Base-by-base conservation (phyloP, 306 rosid genomes). In the Casuarina cunninghamiana region DNA sequence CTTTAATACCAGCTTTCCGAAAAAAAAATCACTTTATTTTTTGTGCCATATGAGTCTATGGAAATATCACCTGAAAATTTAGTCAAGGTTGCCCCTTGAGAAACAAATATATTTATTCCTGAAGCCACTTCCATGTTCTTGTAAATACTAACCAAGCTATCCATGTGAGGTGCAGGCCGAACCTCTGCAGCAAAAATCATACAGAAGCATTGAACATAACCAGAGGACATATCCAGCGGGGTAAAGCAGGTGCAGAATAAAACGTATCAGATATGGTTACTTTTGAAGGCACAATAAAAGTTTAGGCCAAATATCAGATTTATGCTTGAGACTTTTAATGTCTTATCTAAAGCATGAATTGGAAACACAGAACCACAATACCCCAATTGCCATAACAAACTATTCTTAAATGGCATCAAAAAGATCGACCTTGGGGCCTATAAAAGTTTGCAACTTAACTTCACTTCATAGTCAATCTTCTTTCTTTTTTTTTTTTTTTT, bases 161-260 rank as follows among this genome's bases (percentile, higher is more conserved):
- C 97, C 90, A 93, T 93, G 73, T 93, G 97, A 63, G 93, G 97
- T 82, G 90, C 96, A 62, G 96, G 93, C 1, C 97, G 94, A 86
- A 95, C 80, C 93, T 93, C 99, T 93, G 70, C 72, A 69, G 8
- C 8, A 10, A 74, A 51, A 62, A 21, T 32, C 2, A 44, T 26
- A 3, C 44, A 43, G 44, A 38, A 57, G n/a, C 41, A 50, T 17
- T 32, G 46, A 13, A 37, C 57, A 41, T 3, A 53, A 42, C 38
- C 13, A 75, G 21, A 72, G 70, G 63, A 66, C 50, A 16, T 65
- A 71, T 10, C 50, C 54, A 67, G 26, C 43, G 21, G 21, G 21
- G 71, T 71, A 11, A 58, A 54, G 44, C 32, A 13, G 35, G 73
- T 38, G 32, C 62, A 35, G 21, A 48, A 48, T 3, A 1, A 53